Evolutionary conservation across 1,284 basidiomycete genomes (phyloP), one percentile per base, ranked within the genome.

Genomic region (Papiliotrema flavescens): DNA sequence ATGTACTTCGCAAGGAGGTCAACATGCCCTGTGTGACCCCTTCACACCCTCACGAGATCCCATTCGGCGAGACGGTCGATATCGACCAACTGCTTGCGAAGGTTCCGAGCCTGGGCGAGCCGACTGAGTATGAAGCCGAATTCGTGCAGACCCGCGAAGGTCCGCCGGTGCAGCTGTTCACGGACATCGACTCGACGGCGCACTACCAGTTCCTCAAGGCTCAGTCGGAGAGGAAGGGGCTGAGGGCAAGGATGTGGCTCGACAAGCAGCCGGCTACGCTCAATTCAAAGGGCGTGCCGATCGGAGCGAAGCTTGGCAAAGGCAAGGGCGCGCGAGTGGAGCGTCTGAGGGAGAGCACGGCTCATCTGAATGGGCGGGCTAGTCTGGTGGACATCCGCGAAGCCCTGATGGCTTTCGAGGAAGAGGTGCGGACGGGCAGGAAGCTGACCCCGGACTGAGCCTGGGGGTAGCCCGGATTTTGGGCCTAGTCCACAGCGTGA

Each of bases 11-110:
- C 28, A 99, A 99, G 75, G 96, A 98, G 76, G 92, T 94, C 24
- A 89, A 95, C 72, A 92, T 98, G 86, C 81, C 89, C 0, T 98
- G 95, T 65, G 84, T 93, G 24, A 99, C 95, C 8, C 96, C 95
- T 0, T 94, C 89, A 11, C 92, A 98, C 62, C 88, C 90, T 2
- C 73, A 72, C 19, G 83, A 88, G 0, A 90, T 98, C 49, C 82
- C 88, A 0, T 82, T 89, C 0, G 96, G 95, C 20, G 88, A 96
- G 75, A 88, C 86, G 52, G 74, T 96, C 55, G 85, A 88, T 69
- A 95, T 98, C 57, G 66, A 73, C 11, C 48, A 42, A 26, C 48
- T 49, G 20, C 19, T 49, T 9, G n/a, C 19, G 20, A 41, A 44
- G 28, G 28, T 19, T 15, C 32, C 11, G 34, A 7, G 43, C 44